Percentiles rank a stretch among this genome's conserved stretches.
Conservation (phyloP, 306 rosid genomes). For the Castanea mollissima region DNA sequence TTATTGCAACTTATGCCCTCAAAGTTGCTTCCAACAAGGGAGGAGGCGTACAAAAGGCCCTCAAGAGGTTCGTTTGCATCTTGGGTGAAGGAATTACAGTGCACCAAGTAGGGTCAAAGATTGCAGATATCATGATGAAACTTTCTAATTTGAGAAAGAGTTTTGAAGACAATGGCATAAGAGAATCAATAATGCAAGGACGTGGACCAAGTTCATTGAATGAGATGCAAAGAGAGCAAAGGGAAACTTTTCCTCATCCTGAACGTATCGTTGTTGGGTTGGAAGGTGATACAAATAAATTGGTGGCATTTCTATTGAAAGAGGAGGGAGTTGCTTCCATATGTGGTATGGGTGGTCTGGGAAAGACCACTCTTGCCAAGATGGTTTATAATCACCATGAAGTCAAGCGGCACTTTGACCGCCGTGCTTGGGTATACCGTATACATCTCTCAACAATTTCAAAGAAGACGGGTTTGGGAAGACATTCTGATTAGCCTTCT, state of each 20-base stretch:
- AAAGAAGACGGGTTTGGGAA: not conserved
- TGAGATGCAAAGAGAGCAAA: too few species aligned
- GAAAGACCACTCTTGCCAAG: not conserved
- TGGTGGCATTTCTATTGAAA: too few species aligned
- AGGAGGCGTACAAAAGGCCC: too few species aligned
- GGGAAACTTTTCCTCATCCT: too few species aligned
- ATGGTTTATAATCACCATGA: not conserved
- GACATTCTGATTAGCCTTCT: not conserved
- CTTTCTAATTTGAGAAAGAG: slow-evolving; percentile 21
- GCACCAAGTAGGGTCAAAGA: slow-evolving; percentile 28
- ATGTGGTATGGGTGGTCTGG: not conserved
- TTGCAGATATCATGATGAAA: slow-evolving; percentile 27
- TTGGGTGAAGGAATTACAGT: too few species aligned
- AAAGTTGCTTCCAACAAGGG: too few species aligned
- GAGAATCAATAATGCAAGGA: not conserved
- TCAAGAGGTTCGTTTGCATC: too few species aligned
- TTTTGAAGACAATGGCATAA: not conserved
- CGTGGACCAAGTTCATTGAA: not conserved
- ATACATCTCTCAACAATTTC: not conserved
- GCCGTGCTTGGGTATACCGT: too few species aligned
- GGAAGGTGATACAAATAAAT: too few species aligned
- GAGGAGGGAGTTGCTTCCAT: not conserved
- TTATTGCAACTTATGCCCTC: too few species aligned
- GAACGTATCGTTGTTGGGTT: too few species aligned
- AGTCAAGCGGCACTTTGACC: not conserved